Evolutionary conservation across 257 asterid species (phyloP).

Genomic region (Solanum commersonii): DNA sequence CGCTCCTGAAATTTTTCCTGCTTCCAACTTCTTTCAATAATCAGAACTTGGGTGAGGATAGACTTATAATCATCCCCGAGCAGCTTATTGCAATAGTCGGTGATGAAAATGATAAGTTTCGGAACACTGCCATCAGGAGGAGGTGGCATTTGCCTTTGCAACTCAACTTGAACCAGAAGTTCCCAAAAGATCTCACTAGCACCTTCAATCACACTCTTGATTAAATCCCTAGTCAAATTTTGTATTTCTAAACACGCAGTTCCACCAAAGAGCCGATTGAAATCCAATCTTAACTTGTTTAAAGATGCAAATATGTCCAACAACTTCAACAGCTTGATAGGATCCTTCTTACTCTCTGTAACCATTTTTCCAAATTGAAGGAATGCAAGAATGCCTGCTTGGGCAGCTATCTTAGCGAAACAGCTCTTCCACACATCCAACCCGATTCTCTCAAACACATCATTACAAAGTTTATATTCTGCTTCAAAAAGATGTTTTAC

Average conservation of each 20-base stretch:
- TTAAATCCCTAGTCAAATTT: slow-evolving; percentile 70
- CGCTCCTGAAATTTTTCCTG: slow-evolving; percentile 67
- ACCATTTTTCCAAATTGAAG: slow-evolving; percentile 75
- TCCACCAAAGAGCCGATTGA: slow-evolving; percentile 83
- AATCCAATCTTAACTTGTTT: slow-evolving; percentile 76
- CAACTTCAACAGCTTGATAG: slow-evolving; percentile 65
- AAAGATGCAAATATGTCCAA: slow-evolving; percentile 76
- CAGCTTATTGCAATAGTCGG: slow-evolving; percentile 78
- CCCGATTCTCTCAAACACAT: slow-evolving; percentile 79
- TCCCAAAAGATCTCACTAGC: slow-evolving; percentile 92
- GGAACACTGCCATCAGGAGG: slow-evolving; percentile 80
- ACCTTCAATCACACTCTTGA: slow-evolving; percentile 75
- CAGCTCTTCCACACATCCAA: slow-evolving; percentile 76
- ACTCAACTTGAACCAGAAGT: slow-evolving; percentile 77
- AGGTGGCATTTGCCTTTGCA: slow-evolving; percentile 74
- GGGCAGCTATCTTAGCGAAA: slow-evolving; percentile 77
- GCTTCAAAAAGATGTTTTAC: slow-evolving; percentile 86
- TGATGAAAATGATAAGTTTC: slow-evolving; percentile 62
- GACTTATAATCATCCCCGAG: slow-evolving; percentile 81
- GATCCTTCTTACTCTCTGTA: slow-evolving; percentile 87
- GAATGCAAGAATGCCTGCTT: slow-evolving; percentile 78
- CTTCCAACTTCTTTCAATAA: slow-evolving; percentile 87
- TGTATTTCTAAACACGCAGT: slow-evolving; percentile 82
- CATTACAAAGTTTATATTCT: slow-evolving; percentile 69
- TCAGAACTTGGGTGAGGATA: slow-evolving; percentile 66